Evolutionary conservation across 495 filamentous ascomycete genomes (phyloP).

Genomic region (Penicillium mononematosum): DNA sequence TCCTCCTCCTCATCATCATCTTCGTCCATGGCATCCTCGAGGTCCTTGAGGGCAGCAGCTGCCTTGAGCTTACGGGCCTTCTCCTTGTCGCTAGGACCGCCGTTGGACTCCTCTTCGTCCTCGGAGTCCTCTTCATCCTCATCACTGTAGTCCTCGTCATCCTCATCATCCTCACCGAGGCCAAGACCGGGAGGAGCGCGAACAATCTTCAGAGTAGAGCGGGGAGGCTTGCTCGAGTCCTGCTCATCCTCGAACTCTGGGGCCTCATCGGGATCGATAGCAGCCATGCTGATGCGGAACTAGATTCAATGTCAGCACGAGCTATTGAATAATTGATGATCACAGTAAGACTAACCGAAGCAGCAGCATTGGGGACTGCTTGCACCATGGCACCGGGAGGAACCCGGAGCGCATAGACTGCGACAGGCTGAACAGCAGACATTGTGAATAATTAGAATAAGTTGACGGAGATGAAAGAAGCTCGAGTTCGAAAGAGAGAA

Average conservation of each 20-base stretch:
- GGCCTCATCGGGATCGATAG: constrained; percentile 82
- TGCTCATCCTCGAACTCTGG: constrained; percentile 63
- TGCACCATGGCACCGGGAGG: constrained; percentile 74
- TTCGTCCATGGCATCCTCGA: constrained; percentile 59
- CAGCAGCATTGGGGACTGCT: constrained; percentile 70
- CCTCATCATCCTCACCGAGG: constrained; percentile 52
- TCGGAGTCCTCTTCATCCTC: constrained; percentile 65
- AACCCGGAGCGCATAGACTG: constrained; percentile 86
- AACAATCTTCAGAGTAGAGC: constrained; percentile 87
- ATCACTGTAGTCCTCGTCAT: constrained; percentile 58
- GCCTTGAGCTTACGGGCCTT: constrained; percentile 81
- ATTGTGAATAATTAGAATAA: constrained; percentile 33
- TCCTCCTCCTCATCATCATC: constrained; percentile 60
- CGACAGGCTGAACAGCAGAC: constrained; percentile 67
- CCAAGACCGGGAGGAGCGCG: constrained; percentile 59
- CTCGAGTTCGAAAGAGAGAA: constrained; percentile 18
- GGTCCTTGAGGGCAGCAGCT: constrained; percentile 66
- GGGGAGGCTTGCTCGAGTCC: constrained; percentile 59
- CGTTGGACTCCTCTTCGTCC: constrained; percentile 72
- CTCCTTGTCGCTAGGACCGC: constrained; percentile 82
- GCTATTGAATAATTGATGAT: constrained; percentile 18
- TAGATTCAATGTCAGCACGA: constrained; percentile 33
- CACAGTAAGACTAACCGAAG: constrained; percentile 63
- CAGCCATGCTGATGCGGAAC: constrained; percentile 98
- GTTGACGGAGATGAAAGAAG: background rate